These are phyloP conservation scores for Aspergillus eucalypticola DNA, from an alignment of 2,329 filamentous ascomycete genomes.

Conservation along the genomic window DNA sequence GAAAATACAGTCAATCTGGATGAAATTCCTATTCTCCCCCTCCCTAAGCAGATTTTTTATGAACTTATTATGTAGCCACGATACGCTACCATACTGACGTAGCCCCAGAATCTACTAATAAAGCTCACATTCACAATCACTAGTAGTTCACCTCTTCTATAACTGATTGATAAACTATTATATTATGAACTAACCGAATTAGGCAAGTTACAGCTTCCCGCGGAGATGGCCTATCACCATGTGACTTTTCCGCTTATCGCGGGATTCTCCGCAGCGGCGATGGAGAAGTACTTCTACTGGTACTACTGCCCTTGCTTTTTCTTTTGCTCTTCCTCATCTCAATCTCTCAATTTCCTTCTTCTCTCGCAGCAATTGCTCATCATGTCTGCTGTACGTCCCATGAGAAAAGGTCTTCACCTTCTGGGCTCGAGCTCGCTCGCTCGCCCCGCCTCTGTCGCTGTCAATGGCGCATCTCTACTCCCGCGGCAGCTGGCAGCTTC, in stretches of 20 bases:
- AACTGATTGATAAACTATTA: too few relatives aligned
- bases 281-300: background rate
- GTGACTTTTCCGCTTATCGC: conserved; percentile 1
- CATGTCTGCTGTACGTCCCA: conserved; percentile 33
- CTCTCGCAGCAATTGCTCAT: conserved; percentile 14
- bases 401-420: conserved; percentile 34
- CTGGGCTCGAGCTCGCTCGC: conserved; percentile 29
- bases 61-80: too few relatives aligned
- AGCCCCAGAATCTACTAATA: too few relatives aligned
- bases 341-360: background rate
- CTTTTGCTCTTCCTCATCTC: background rate
- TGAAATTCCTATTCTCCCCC: too few relatives aligned
- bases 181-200: too few relatives aligned
- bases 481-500: conserved; percentile 30
- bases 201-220: background rate
- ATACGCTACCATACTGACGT: too few relatives aligned
- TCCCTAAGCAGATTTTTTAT: too few relatives aligned
- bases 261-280: background rate
- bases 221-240: background rate
- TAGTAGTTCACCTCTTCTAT: too few relatives aligned
- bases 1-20: background rate
- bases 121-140: too few relatives aligned
- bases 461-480: conserved; percentile 34
- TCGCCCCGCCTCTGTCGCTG: conserved; percentile 28
- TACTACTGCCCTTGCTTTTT: background rate